Base-by-base conservation (phyloP, 768 basidiomycete genomes). In the Leccinum barrowsii region DNA sequence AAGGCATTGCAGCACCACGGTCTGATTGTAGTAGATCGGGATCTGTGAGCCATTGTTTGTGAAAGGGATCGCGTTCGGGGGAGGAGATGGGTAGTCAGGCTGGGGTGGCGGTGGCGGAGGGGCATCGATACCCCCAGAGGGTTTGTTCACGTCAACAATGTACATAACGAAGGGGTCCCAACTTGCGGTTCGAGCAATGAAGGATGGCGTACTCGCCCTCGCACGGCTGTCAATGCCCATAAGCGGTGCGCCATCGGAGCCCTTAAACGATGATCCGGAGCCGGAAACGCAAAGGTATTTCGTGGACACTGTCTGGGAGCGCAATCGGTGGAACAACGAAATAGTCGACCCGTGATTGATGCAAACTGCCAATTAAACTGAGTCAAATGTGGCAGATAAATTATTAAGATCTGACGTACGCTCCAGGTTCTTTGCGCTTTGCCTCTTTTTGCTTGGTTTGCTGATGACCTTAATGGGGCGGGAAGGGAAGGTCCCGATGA, bases 91-190 rank as follows among this genome's bases (percentile, higher is more conserved):
- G 72, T 93, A 98, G 63, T 93, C 94, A 1, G 88, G 85, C 55
- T 92, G 89, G 1, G 86, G 89, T 4, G 91, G 89, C 15, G 90
- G 90, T 0, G 89, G 89, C 4, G 89, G 86, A 6, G 89, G 85
- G 32, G 85, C 80, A 65, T 91, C 89, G 52, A 89, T 85, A 13
- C 86, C 86, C 28, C 87, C 87, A 19, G 84, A 80, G 19, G 92
- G 89, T 68, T 89, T 89, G 75, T 85, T 87, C 61, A 94, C 90
- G 72, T 98, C 94, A 61, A 97, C 94, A 61, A 97, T 94, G 78
- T 97, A 98, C 83, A 98, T 92, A 67, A 98, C 86, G 75, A 97
- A 98, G 0, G 94, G 89, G 75, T 95, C 91, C 93, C 93, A 95
- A 65, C 89, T 88, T 35, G 90, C 88, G 17, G 93, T 94, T 56